Conservation (phyloP, 192 early-diverging fungal genomes). For the Backusella australiensis region DNA sequence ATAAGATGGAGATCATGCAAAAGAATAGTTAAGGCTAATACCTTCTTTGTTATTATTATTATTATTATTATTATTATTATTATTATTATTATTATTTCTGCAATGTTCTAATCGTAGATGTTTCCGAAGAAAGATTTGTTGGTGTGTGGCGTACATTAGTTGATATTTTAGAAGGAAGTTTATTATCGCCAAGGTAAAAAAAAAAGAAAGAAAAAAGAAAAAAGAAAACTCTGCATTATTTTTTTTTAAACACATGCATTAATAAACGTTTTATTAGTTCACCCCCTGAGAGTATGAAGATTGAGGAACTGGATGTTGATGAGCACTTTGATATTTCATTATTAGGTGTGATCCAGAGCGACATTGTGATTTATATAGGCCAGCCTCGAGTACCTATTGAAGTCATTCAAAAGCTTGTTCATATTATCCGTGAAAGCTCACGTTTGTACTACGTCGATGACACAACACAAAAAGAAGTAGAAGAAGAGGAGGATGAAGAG, state of each 20-base stretch:
- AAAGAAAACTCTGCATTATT: background rate
- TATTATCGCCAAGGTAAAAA: conserved; percentile 55
- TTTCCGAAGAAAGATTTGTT: conserved; percentile 50
- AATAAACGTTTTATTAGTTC: conserved; percentile 31
- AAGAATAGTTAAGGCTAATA: background rate
- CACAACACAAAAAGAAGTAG: background rate
- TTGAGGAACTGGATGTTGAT: conserved; percentile 63
- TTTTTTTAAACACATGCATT: background rate
- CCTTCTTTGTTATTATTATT: too few relatives aligned
- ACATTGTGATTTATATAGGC: conserved; percentile 70
- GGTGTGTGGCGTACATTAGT: conserved; percentile 53
- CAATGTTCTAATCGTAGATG: conserved; percentile 38
- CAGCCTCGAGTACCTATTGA: conserved; percentile 58
- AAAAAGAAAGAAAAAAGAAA: background rate
- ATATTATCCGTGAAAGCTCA: conserved; percentile 57
- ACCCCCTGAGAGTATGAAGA: conserved; percentile 45
- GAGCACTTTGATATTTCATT: conserved; percentile 76
- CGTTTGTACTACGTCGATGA: conserved; percentile 39
- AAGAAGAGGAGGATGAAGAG: conserved; percentile 8
- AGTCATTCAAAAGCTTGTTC: conserved; percentile 49
- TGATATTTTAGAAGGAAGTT: conserved; percentile 59
- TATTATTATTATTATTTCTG: background rate
- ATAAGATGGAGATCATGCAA: too few relatives aligned
- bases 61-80: background rate
- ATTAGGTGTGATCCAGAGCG: conserved; percentile 58